Base-by-base conservation (phyloP, 1,284 basidiomycete genomes). In the Leccinum huronense region DNA sequence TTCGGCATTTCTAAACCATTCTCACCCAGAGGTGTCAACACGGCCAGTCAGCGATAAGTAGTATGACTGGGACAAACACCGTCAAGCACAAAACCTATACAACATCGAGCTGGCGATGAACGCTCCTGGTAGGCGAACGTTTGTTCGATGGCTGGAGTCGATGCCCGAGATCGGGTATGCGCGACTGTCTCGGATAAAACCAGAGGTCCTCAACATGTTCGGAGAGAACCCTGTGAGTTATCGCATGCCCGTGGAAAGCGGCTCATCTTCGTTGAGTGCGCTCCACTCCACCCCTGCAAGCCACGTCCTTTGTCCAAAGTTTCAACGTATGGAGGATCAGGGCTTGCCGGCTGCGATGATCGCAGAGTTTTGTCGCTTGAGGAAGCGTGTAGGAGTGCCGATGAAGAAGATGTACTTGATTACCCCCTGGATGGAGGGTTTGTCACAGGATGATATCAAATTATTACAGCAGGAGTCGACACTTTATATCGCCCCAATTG, bases 161-260 rank as follows among this genome's bases (percentile, higher is more conserved):
- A 84, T 88, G 80, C 84, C 85, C 14, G 71, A 76, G 30, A 70
- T 89, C 36, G 75, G 71, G 58, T 84, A 83, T 70, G 74, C 86
- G 38, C 82, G 84, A 33, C 66, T 86, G 27, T 79, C 80, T 33
- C 73, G 75, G 58, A 69, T 83, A 63, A 74, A 74, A 48, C 59
- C 73, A 54, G 69, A 75, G 33, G 69, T 86, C 55, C 77, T 86
- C 60, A 72, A 79, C 1, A 67, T 77, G 11, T 83, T 89, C 67
- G 71, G 80, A 61, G 74, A 75, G 57, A 77, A 84, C 62, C 78
- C 77, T 61, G 70, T 51, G 62, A 54, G 65, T 58, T 68, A 73
- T 63, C 72, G 61, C 61, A 68, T 56, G 45, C 53, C 67, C 5
- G 34, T 14, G 33, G 70, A 72, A 34, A 9, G 45, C 11, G 59